phyloP scores from a whole-genome alignment of 176 grass and related monocot genomes.

The Microstegium vimineum region DNA sequence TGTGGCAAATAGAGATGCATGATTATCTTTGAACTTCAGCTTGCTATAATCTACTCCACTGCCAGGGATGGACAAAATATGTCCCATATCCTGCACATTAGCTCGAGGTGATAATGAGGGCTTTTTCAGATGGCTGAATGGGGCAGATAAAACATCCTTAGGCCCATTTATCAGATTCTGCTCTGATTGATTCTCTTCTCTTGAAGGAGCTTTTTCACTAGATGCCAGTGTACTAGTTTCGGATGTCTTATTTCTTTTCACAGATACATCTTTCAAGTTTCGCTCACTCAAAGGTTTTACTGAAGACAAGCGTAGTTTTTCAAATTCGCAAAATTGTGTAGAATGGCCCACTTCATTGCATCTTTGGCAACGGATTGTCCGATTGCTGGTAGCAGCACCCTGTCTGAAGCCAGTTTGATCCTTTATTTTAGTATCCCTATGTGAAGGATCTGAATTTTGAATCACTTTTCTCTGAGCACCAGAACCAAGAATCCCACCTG shows the following conservation, averaged over 20 bases:
- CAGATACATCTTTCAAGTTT: constrained; percentile 50
- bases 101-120: not conserved
- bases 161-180: constrained; percentile 23
- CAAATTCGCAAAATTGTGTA: constrained; percentile 59
- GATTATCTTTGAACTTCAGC: constrained; percentile 15
- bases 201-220: constrained; percentile 21
- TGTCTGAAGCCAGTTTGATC: constrained; percentile 32
- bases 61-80: not conserved
- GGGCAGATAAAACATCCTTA: constrained; percentile 22
- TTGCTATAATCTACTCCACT: constrained; percentile 4
- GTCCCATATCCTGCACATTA: constrained; percentile 18
- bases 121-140: constrained; percentile 22
- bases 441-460: constrained; percentile 33
- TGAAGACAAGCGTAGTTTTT: constrained; percentile 53
- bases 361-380: constrained; percentile 45
- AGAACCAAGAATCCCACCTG: constrained; percentile 43
- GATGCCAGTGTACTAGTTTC: constrained; percentile 20
- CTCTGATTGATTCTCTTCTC: constrained; percentile 35
- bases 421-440: constrained; percentile 47
- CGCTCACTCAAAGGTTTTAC: constrained; percentile 46
- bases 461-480: constrained; percentile 33
- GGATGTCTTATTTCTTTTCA: constrained; percentile 24
- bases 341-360: constrained; percentile 79
- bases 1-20: not conserved
- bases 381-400: constrained; percentile 30